These are phyloP conservation scores for Ganoderma multipileum DNA, from an alignment of 1,284 basidiomycete species.

Conservation along the genomic window DNA sequence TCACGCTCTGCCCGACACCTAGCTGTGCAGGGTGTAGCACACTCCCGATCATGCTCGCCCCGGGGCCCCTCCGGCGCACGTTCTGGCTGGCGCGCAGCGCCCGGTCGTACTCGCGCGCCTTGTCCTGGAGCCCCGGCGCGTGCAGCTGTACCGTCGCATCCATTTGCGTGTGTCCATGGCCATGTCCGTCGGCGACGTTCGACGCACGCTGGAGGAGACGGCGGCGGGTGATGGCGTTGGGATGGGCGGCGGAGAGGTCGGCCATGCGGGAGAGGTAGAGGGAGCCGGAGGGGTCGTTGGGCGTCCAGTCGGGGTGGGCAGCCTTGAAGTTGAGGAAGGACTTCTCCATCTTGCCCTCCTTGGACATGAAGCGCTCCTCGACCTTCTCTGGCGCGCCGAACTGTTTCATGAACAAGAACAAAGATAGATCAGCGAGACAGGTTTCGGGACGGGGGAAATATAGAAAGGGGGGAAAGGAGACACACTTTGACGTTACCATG, in stretches of 20 bases:
- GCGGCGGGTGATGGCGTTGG: constrained; percentile 37
- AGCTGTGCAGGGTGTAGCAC: constrained; percentile 34
- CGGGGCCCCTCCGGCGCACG: constrained; percentile 46
- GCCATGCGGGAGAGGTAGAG: constrained; percentile 86
- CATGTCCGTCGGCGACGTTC: constrained; percentile 14
- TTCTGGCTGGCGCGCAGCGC: constrained; percentile 74
- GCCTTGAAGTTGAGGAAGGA: constrained; percentile 97
- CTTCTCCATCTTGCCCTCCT: constrained; percentile 98
- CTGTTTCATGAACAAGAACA: constrained; percentile 41
- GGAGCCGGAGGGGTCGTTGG: constrained; percentile 85
- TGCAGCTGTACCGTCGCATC: constrained; percentile 40
- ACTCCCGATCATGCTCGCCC: constrained; percentile 45
- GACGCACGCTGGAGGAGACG: constrained; percentile 32
- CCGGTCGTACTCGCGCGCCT: constrained; percentile 74
- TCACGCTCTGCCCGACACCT: constrained; percentile 46
- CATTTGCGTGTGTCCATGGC: constrained; percentile 17
- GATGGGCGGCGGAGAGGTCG: constrained; percentile 60
- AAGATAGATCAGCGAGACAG: not conserved
- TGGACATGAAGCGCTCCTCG: constrained; percentile 82
- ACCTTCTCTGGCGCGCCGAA: constrained; percentile 75
- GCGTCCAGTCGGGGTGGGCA: constrained; percentile 94
- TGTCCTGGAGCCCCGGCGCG: constrained; percentile 52
- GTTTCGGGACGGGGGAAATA: not conserved
- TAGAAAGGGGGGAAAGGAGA: constrained; percentile 6
- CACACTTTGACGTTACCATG: constrained; percentile 86